Conservation (phyloP, 2,329 filamentous ascomycete genomes). For the Neofusicoccum sp. region DNA sequence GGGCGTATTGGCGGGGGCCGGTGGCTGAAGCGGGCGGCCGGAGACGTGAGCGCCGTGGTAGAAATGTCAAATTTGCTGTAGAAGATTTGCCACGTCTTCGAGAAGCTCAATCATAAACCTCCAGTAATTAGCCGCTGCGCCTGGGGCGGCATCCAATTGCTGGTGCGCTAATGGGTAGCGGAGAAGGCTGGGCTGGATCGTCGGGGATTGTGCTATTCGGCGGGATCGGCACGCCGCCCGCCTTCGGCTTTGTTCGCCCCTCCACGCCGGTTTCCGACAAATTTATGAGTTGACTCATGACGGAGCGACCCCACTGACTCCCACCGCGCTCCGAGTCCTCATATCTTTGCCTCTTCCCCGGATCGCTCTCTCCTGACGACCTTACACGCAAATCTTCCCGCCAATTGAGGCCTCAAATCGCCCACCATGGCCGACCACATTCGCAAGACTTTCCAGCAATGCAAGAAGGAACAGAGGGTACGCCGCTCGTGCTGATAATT, state of each 20-base stretch:
- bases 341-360: background rate
- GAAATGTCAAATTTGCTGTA: too few species aligned
- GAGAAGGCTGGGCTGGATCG: constrained; percentile 1
- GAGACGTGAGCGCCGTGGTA: too few species aligned
- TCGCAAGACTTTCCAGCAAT: constrained; percentile 50
- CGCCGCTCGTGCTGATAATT: background rate
- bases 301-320: constrained; percentile 8
- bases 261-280: constrained; percentile 11
- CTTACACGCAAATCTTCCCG: background rate
- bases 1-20: background rate
- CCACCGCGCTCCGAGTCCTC: background rate
- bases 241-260: constrained; percentile 17
- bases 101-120: background rate
- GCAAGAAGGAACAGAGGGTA: constrained; percentile 50
- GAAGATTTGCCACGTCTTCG: too few species aligned
- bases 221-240: constrained; percentile 14
- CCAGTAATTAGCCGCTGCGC: background rate
- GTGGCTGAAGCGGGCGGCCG: too few species aligned
- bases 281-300: constrained; percentile 19
- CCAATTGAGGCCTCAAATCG: constrained; percentile 6
- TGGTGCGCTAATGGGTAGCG: background rate
- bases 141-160: background rate
- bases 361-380: background rate
- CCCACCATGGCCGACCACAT: constrained; percentile 45
- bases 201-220: constrained; percentile 1